Percentiles rank a stretch among this genome's conserved stretches.
Evolutionary conservation across 768 basidiomycete species (phyloP).

Genomic region (Podaxis rugospora): DNA sequence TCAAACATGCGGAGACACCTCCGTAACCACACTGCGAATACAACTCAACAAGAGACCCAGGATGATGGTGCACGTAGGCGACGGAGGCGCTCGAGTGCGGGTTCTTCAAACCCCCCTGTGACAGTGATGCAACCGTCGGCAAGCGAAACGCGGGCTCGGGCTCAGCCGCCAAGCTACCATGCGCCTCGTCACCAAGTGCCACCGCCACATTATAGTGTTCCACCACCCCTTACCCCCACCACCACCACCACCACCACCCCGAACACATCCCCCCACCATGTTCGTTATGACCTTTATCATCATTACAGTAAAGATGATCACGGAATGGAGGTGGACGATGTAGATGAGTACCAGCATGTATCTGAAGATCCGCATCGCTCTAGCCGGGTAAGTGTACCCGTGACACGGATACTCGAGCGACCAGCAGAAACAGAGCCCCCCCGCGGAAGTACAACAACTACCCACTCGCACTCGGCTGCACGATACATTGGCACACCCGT

Average conservation of each 20-base stretch:
- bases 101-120: background rate
- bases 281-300: constrained; percentile 6
- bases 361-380: constrained; percentile 14
- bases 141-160: background rate
- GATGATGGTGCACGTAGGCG: constrained; percentile 24
- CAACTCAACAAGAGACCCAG: constrained; percentile 25
- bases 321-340: constrained; percentile 19
- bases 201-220: background rate
- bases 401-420: background rate
- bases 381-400: background rate
- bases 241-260: background rate
- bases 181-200: constrained; percentile 1
- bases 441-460: background rate
- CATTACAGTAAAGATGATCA: constrained; percentile 12
- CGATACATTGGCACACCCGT: constrained; percentile 9
- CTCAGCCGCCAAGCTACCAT: background rate
- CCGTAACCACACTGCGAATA: constrained; percentile 52
- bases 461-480: background rate
- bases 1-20: constrained; percentile 83
- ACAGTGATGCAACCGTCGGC: background rate
- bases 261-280: background rate
- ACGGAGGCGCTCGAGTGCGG: constrained; percentile 15
- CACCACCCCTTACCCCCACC: background rate
- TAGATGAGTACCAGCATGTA: constrained; percentile 16
- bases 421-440: background rate